Base-by-base conservation (phyloP, 164 flowering plant genomes). In the Hamamelis virginiana region DNA sequence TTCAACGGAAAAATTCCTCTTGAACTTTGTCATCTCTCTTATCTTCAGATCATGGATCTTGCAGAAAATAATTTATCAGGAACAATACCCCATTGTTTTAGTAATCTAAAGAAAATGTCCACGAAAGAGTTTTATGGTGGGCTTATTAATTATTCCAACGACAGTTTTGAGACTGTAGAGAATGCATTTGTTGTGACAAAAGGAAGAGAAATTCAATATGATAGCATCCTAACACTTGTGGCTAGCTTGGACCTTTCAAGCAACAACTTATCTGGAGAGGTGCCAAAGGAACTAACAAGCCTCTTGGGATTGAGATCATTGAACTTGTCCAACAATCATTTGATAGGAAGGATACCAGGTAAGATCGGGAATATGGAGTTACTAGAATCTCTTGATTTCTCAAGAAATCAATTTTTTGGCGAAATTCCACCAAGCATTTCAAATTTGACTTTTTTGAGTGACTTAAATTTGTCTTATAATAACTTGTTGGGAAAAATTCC, bases 391-490 rank as follows among this genome's bases (percentile, higher is more conserved):
- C 41, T 33, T 33, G 41, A 33, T 33, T 33, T 33, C 2, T 33
- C 41, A 6, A 33, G 2, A 33, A 33, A 33, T 6, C 2, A 33
- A 1, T 71, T 83, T 13, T 74, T 55, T 1, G 79, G 82, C 5
- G 0, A 5, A 27, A 70, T 83, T 52, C 84, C 81, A 12, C 41
- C 14, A 6, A 67, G 65, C n/a, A n/a, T n/a, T n/a, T n/a, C n/a
- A n/a, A n/a, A n/a, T n/a, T n/a, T 81, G 64, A 58, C 38, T 0
- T 75, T 50, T 21, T 68, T 79, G 22, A 38, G 50, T 12, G 28
- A 66, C 44, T 62, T 83, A 75, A 77, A 81, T 55, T 64, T 83
- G 62, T 83, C 86, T 0, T 38, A 67, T 51, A 83, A 77, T 53
- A 69, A 33, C 41, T 33, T 33, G 41, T 33, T 6, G 4, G 6